Percentiles rank a stretch among this genome's conserved stretches.
These are phyloP conservation scores for Populus hybrid DNA, from an alignment of 441 rosid genomes.

Conservation along the genomic window DNA sequence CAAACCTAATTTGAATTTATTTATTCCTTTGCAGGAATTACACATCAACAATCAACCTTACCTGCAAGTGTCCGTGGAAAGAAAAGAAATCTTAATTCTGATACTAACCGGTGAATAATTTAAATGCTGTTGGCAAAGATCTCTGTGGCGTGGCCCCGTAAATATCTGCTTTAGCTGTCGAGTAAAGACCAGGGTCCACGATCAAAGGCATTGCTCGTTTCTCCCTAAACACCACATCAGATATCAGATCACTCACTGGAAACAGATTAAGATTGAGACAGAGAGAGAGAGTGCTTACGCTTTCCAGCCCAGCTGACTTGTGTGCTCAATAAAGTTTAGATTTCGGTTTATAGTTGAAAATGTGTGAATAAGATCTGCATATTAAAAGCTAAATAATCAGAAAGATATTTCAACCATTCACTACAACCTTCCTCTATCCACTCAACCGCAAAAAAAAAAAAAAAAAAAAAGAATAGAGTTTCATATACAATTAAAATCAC, in stretches of 20 bases:
- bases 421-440: no score
- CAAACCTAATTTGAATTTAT: neutral
- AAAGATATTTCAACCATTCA: neutral
- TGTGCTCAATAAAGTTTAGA: conserved; percentile 85
- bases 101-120: conserved; percentile 43
- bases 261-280: neutral
- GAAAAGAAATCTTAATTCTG: conserved; percentile 2
- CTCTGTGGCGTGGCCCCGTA: conserved; percentile 74
- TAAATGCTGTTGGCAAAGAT: conserved; percentile 73
- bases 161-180: conserved; percentile 62
- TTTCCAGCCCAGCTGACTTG: conserved; percentile 87
- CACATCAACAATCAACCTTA: neutral
- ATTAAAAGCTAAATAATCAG: conserved; percentile 22
- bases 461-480: no score
- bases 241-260: conserved; percentile 20
- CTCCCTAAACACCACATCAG: conserved; percentile 53
- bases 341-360: conserved; percentile 65
- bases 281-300: conserved; percentile 46
- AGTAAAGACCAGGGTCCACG: conserved; percentile 87
- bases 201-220: conserved; percentile 94
- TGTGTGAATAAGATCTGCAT: conserved; percentile 74
- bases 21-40: neutral
- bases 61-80: neutral
- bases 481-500: no score
- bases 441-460: no score